A percentile compares a stretch with the other conserved stretches of the same genome.
These are phyloP conservation scores for Neofusicoccum laricinum DNA, from an alignment of 2,329 filamentous ascomycete genomes.

Conservation along the genomic window DNA sequence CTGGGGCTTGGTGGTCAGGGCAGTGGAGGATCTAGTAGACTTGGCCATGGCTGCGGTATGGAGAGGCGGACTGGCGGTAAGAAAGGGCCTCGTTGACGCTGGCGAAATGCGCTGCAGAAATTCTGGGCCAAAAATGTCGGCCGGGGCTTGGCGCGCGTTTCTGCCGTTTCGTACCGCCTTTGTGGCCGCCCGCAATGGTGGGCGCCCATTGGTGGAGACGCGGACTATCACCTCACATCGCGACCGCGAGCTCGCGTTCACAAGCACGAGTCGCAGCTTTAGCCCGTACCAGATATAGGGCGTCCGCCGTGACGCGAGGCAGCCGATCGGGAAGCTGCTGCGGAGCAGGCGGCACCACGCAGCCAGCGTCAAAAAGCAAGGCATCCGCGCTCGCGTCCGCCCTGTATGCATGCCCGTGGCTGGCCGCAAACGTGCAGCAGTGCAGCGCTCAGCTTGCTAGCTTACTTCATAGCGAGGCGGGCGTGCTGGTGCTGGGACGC, in stretches of 20 bases:
- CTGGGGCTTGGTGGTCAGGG: slow-evolving; percentile 34
- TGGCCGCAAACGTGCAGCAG: background rate
- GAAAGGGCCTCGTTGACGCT: background rate
- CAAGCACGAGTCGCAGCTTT: background rate
- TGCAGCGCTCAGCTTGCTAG: background rate
- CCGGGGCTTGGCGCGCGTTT: background rate
- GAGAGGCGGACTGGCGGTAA: background rate
- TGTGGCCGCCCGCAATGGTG: background rate
- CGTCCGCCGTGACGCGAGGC: background rate
- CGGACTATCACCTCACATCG: background rate
- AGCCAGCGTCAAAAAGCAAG: background rate
- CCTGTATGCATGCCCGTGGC: background rate
- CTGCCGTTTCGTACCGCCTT: background rate
- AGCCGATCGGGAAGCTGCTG: background rate
- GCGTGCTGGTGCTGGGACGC: background rate
- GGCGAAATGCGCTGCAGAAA: background rate
- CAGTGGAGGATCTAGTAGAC: slow-evolving; percentile 28
- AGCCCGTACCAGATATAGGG: background rate
- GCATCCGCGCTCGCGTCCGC: background rate
- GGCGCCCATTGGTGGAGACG: background rate
- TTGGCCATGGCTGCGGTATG: slow-evolving; percentile 23
- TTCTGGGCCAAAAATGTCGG: slow-evolving; percentile 11
- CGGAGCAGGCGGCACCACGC: background rate
- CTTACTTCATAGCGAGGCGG: too few species aligned
- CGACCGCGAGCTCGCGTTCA: background rate